A percentile compares a stretch with the other conserved stretches of the same genome.
These are phyloP conservation scores for Ormosia semicastrata DNA, from an alignment of 306 rosid genomes.

Conservation along the genomic window DNA sequence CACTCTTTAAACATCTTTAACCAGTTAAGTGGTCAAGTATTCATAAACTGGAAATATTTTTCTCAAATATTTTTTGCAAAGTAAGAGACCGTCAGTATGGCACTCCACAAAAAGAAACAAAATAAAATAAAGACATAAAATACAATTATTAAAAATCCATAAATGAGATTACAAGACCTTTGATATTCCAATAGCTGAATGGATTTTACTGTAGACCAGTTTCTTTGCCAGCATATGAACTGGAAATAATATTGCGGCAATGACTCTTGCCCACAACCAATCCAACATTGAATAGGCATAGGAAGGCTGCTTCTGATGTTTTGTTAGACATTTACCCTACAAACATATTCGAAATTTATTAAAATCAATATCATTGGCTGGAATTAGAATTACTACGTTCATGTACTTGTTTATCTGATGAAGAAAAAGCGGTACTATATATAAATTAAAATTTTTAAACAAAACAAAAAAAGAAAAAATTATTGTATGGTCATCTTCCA, in stretches of 20 bases:
- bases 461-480: background rate
- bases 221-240: slow-evolving; percentile 77
- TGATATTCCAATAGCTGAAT: slow-evolving; percentile 70
- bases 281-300: slow-evolving; percentile 57
- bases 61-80: background rate
- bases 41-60: background rate
- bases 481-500: background rate
- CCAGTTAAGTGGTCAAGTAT: background rate
- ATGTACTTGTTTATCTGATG: background rate
- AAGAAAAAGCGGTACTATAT: background rate
- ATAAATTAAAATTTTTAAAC: background rate
- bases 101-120: slow-evolving; percentile 1
- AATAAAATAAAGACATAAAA: background rate
- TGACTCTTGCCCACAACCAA: slow-evolving; percentile 79
- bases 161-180: slow-evolving; percentile 48
- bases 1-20: background rate
- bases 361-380: slow-evolving; percentile 17
- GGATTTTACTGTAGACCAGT: slow-evolving; percentile 75
- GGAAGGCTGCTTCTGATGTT: slow-evolving; percentile 57
- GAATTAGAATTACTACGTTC: background rate
- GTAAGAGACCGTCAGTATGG: slow-evolving; percentile 4
- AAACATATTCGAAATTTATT: slow-evolving; percentile 24
- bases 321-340: slow-evolving; percentile 77
- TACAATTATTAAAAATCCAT: background rate
- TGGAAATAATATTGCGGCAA: slow-evolving; percentile 70